Evolutionary conservation across 148 eudicot species (phyloP).

Genomic region (Fagopyrum tataricum): DNA sequence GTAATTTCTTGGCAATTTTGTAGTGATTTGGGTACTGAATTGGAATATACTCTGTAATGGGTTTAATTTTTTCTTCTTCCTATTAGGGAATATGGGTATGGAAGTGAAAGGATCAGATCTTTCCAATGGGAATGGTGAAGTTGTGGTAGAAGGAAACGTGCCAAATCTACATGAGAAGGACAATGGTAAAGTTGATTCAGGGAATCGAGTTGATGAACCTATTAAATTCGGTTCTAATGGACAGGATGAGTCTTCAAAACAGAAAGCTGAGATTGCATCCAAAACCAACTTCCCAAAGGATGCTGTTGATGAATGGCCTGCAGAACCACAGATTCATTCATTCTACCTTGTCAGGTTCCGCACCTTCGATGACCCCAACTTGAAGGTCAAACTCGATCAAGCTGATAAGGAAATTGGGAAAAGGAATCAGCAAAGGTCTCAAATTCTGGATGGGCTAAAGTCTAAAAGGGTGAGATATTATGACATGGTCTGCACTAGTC

Average conservation of each 20-base stretch:
- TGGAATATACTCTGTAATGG: background rate
- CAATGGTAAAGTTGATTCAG: slow-evolving; percentile 29
- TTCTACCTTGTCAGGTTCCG: slow-evolving; percentile 64
- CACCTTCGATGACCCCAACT: slow-evolving; percentile 53
- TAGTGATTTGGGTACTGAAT: background rate
- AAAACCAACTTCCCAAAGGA: slow-evolving; percentile 50
- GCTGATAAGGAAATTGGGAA: slow-evolving; percentile 56
- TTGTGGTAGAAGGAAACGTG: slow-evolving; percentile 18
- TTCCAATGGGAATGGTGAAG: slow-evolving; percentile 33
- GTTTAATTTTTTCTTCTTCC: background rate
- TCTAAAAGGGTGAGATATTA: slow-evolving; percentile 1
- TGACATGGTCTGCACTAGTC: background rate
- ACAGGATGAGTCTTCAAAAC: slow-evolving; percentile 32
- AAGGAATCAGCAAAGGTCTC: slow-evolving; percentile 26
- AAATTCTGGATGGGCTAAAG: slow-evolving; percentile 11
- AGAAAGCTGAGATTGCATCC: slow-evolving; percentile 31
- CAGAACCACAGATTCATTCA: slow-evolving; percentile 38
- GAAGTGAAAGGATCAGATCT: slow-evolving; percentile 62
- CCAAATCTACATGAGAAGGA: slow-evolving; percentile 27
- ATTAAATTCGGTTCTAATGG: slow-evolving; percentile 69
- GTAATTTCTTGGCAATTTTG: background rate
- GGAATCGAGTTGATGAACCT: slow-evolving; percentile 23
- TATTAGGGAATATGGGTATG: slow-evolving; percentile 25
- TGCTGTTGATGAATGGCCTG: slow-evolving; percentile 90
- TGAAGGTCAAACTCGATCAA: slow-evolving; percentile 48